Base-by-base conservation (phyloP, 2,329 filamentous ascomycete genomes). In the Zasmidium cellare region DNA sequence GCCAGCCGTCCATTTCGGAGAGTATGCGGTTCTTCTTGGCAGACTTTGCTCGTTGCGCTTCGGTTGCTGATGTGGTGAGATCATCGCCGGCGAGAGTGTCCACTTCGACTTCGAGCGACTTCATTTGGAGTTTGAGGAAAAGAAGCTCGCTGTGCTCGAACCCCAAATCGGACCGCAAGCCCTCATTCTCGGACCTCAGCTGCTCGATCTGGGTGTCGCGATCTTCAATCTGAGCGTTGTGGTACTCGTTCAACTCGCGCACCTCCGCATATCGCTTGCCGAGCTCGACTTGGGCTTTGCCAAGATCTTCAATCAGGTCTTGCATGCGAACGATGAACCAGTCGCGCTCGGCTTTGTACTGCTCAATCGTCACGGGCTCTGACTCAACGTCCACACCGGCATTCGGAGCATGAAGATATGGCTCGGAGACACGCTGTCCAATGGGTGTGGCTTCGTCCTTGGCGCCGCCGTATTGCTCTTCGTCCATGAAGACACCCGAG, bases 111-210 rank as follows among this genome's bases (percentile, higher is more conserved):
- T 76, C 73, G 19, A 76, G 53, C 3, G 70, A 69, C 59, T 73
- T 72, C 49, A 76, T 65, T 59, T 76, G 74, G 28, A 76, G 58
- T 63, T 75, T 74, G 46, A 77, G 59, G 53, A 71, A 75, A 38
- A 76, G 66, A 19, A 76, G 64, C 55, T 76, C 73, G 51, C 68
- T 71, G 55, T 75, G 70, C 52, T 75, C 73, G 61, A 74, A 72
- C 24, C 69, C 72, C 18, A 76, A 63, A 54, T 75, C 73, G 2
- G 68, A 62, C 45, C 69, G 67, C 49, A 77, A 61, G 11, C 65
- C 65, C 51, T 75, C 73, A 53, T 76, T 76, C 61, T 75, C 72
- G 11, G 71, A 67, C 24, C 69, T 67, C 9, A 77, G 61, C 14
- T 60, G 59, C 48, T 72, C 62, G 16, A 69, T 62, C 53, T 72